Evolutionary conservation across 2,329 filamentous ascomycete species (phyloP), one percentile per base, ranked within the genome.

Genomic region (Penicillium sp.): DNA sequence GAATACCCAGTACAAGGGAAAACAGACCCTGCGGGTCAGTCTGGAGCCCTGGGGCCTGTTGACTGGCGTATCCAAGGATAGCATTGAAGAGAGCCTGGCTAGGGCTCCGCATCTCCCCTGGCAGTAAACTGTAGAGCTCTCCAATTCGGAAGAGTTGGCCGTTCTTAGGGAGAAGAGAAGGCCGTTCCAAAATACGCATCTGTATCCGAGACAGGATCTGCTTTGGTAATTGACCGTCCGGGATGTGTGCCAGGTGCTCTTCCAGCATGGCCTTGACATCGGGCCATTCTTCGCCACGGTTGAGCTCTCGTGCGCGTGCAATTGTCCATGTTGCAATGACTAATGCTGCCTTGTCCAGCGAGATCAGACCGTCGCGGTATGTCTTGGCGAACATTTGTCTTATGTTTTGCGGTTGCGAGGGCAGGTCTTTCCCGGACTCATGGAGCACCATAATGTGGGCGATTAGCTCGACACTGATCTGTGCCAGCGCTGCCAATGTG

Each of bases 341-440:
- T 11, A 69, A 53, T 1, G 71, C 71, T 22, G 66, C 62, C 49
- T 70, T 61, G 11, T 69, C 66, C 11, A 74, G 56, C 32, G 54
- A 57, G 20, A 71, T 63, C 41, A 71, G 71, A 26, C 67, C 66
- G 28, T 72, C 64, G 10, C 70, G 67, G 55, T 73, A 74, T 9
- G 67, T 55, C 29, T 71, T 66, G 22, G 69, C 70, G 51, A 69
- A 63, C 2, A 45, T 60, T 44, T 74, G 71, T 43, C 72, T 73
- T 26, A 67, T 44, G 40, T 67, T 73, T 6, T 45, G 29, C 5
- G 70, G 68, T 6, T 62, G 46, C n/a, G 34, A 31, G 7, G 55
- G 52, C 36, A 62, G 36, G 41, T 58, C 48, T 47, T 62, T 46
- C n/a, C 44, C 59, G 8, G 63, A 59, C 8, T 55, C 48, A 27